These are phyloP conservation scores for Escovopsis sp. DNA, from an alignment of 2,329 filamentous ascomycete genomes.

Conservation along the genomic window DNA sequence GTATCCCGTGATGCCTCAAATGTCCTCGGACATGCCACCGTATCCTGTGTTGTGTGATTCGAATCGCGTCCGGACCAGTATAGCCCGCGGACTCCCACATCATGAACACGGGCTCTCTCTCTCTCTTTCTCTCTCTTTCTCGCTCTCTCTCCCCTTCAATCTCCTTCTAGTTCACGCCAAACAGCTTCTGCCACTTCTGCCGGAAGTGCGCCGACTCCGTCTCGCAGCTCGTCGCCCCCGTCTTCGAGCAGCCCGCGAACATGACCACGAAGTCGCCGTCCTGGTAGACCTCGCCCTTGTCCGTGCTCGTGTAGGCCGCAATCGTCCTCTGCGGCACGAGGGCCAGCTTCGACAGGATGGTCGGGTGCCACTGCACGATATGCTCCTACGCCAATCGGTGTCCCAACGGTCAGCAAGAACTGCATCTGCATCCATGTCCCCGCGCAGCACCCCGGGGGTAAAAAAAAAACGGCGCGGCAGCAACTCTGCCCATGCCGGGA, in stretches of 20 bases:
- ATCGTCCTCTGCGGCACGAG: constrained; percentile 75
- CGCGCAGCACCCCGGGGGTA: too few relatives aligned
- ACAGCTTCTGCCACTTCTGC: constrained; percentile 31
- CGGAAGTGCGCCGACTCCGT: constrained; percentile 47
- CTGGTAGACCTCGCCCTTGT: constrained; percentile 51
- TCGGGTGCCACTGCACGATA: constrained; percentile 92
- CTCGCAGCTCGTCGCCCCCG: constrained; percentile 48
- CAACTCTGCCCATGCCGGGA: too few relatives aligned
- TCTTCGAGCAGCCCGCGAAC: constrained; percentile 56
- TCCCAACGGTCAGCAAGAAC: neutral
- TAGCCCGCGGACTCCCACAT: neutral
- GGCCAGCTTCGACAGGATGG: constrained; percentile 77
- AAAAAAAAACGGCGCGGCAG: too few relatives aligned
- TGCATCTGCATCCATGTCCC: too few relatives aligned
- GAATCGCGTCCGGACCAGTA: too few relatives aligned
- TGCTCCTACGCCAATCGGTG: constrained; percentile 48
- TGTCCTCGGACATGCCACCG: too few relatives aligned
- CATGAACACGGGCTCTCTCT: constrained; percentile 1
- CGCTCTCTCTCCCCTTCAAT: neutral
- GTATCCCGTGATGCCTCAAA: too few relatives aligned
- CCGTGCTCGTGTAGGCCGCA: constrained; percentile 56
- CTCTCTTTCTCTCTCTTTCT: constrained; percentile 1
- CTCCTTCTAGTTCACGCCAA: constrained; percentile 10
- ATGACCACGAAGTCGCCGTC: constrained; percentile 76
- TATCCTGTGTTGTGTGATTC: too few relatives aligned